These are phyloP conservation scores for Corchorus olitorius DNA, from an alignment of 345 rosid species.

Conservation along the genomic window DNA sequence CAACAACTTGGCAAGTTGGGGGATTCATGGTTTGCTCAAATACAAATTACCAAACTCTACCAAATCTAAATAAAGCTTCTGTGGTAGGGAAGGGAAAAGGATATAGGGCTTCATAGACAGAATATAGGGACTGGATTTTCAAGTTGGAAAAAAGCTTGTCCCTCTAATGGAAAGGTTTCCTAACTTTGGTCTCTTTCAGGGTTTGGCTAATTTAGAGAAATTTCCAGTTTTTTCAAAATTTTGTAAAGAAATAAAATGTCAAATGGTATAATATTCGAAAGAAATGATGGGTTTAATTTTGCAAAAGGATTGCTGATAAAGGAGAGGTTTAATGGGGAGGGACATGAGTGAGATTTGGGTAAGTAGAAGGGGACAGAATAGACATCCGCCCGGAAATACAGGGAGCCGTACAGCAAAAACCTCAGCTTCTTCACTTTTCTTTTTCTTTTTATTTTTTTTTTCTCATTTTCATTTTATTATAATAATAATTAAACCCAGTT, in stretches of 20 bases:
- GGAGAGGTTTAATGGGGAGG: neutral
- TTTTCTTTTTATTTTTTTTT: neutral
- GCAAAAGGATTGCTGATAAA: neutral
- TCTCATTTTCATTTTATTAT: neutral
- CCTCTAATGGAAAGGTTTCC: neutral
- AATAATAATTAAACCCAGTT: neutral
- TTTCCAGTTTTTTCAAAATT: neutral
- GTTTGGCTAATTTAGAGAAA: constrained; percentile 15
- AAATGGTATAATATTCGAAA: neutral
- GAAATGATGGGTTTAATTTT: neutral
- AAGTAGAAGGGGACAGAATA: constrained; percentile 53
- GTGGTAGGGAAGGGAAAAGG: neutral
- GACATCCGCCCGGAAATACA: constrained; percentile 63
- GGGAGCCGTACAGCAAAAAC: constrained; percentile 46
- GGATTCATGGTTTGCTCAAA: neutral
- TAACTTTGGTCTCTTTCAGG: neutral
- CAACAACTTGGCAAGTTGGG: constrained; percentile 22
- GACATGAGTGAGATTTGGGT: constrained; percentile 44
- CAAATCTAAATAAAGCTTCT: neutral
- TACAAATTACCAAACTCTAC: constrained; percentile 6
- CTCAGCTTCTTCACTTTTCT: neutral
- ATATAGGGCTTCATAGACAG: neutral
- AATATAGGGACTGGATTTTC: constrained; percentile 12
- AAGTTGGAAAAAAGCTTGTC: neutral
- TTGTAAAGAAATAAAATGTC: neutral